These are phyloP conservation scores for Actinomortierella wolfii DNA, from an alignment of 371 early-diverging fungal species.

Conservation along the genomic window DNA sequence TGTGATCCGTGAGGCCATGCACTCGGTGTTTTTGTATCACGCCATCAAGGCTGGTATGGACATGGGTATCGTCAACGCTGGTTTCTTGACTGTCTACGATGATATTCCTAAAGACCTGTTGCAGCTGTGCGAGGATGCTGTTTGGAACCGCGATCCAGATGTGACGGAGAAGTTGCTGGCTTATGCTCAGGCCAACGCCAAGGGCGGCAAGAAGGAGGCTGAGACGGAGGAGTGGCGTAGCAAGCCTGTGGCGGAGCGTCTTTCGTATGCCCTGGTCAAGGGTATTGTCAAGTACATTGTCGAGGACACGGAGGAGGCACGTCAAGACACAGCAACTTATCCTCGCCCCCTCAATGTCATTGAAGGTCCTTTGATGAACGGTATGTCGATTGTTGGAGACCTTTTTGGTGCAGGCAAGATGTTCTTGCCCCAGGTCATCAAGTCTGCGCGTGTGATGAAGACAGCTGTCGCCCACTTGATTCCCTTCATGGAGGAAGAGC, in stretches of 20 bases:
- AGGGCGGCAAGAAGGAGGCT: slow-evolving; percentile 72
- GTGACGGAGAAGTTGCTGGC: slow-evolving; percentile 90
- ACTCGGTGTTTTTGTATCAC: slow-evolving; percentile 92
- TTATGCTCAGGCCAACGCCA: slow-evolving; percentile 85
- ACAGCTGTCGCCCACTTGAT: slow-evolving; percentile 93
- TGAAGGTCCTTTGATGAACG: slow-evolving; percentile 93
- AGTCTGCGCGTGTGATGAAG: slow-evolving; percentile 91
- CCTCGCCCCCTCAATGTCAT: slow-evolving; percentile 91
- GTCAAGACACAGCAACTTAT: slow-evolving; percentile 56
- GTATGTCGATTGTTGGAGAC: slow-evolving; percentile 93
- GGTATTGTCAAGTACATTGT: slow-evolving; percentile 90
- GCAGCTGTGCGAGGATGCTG: slow-evolving; percentile 88
- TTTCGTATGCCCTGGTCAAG: slow-evolving; percentile 86
- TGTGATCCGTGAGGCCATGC: slow-evolving; percentile 91
- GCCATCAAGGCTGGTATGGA: slow-evolving; percentile 92
- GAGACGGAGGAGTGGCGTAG: slow-evolving; percentile 89
- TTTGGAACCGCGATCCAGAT: slow-evolving; percentile 89
- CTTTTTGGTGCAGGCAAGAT: slow-evolving; percentile 92
- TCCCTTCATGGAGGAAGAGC: slow-evolving; percentile 89
- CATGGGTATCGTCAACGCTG: slow-evolving; percentile 97
- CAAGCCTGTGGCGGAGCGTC: slow-evolving; percentile 73
- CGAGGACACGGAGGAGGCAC: slow-evolving; percentile 94
- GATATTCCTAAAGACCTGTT: slow-evolving; percentile 92
- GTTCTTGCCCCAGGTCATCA: slow-evolving; percentile 97
- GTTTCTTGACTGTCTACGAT: slow-evolving; percentile 91